Conservation (phyloP, 495 filamentous ascomycete genomes). For the Ramalina peruviana region DNA sequence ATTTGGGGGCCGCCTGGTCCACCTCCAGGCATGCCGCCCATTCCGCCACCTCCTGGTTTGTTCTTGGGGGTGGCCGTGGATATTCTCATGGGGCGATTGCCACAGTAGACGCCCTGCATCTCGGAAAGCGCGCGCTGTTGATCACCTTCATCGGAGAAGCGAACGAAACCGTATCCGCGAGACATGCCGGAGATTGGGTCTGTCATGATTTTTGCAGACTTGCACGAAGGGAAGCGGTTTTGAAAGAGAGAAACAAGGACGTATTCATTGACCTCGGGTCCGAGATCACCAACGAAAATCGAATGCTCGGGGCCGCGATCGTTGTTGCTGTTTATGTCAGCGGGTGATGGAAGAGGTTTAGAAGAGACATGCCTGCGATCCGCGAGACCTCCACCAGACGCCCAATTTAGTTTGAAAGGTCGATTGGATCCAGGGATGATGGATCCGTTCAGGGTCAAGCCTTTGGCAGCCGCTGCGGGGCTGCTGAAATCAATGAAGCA, state of each 20-base stretch:
- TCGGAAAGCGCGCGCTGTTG: constrained; percentile 89
- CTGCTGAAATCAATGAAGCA: constrained; percentile 93
- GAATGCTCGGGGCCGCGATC: constrained; percentile 92
- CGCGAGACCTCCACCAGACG: constrained; percentile 86
- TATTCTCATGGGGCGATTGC: constrained; percentile 97
- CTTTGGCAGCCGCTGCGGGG: constrained; percentile 78
- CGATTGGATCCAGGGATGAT: constrained; percentile 89
- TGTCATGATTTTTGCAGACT: constrained; percentile 99
- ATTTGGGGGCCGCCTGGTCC: constrained; percentile 22
- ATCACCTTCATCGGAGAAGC: constrained; percentile 86
- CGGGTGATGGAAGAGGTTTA: background rate
- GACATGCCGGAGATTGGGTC: constrained; percentile 97
- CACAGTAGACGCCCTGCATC: constrained; percentile 99
- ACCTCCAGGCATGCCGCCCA: constrained; percentile 37
- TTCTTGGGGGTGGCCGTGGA: constrained; percentile 97
- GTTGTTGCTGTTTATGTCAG: constrained; percentile 46
- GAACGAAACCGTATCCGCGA: constrained; percentile 94
- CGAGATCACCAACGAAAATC: constrained; percentile 96
- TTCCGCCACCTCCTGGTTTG: constrained; percentile 46
- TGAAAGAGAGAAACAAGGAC: constrained; percentile 96
- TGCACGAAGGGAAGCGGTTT: constrained; percentile 88
- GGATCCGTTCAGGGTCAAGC: constrained; percentile 74
- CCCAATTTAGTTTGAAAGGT: constrained; percentile 99
- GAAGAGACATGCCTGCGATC: constrained; percentile 60
- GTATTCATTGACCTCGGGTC: constrained; percentile 97